Percentiles rank a stretch among this genome's conserved stretches.
These are phyloP conservation scores for Hyaloscypha bicolor DNA, from an alignment of 495 filamentous ascomycete genomes.

Conservation along the genomic window DNA sequence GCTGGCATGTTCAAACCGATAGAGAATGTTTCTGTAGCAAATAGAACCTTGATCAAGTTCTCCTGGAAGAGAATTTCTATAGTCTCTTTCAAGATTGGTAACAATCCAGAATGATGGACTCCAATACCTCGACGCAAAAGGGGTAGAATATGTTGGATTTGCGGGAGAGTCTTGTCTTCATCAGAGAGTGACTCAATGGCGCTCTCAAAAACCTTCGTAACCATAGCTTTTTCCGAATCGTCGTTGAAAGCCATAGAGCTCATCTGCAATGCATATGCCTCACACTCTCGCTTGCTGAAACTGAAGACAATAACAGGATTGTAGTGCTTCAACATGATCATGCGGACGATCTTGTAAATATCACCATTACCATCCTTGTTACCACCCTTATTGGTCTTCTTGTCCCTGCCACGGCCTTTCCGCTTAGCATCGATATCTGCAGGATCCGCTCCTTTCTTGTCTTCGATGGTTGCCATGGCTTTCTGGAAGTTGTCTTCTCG, in stretches of 20 bases:
- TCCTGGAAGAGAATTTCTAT: constrained; percentile 99
- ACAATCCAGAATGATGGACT: constrained; percentile 92
- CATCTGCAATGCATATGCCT: constrained; percentile 81
- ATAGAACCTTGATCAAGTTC: constrained; percentile 94
- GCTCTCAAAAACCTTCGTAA: constrained; percentile 87
- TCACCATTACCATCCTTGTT: constrained; percentile 67
- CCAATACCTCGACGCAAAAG: constrained; percentile 90
- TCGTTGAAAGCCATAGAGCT: constrained; percentile 92
- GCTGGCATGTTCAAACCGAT: constrained; percentile 99
- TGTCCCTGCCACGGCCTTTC: constrained; percentile 87
- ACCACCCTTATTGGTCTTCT: constrained; percentile 85
- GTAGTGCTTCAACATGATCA: constrained; percentile 96
- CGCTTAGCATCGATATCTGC: constrained; percentile 73
- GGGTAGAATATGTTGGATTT: constrained; percentile 90
- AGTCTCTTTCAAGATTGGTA: constrained; percentile 96
- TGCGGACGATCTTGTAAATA: constrained; percentile 95
- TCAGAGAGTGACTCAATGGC: constrained; percentile 89
- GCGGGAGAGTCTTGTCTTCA: constrained; percentile 82
- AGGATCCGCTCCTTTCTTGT: constrained; percentile 83
- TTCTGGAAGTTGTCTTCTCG: constrained; percentile 96
- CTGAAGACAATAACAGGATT: constrained; percentile 99
- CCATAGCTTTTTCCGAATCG: constrained; percentile 94
- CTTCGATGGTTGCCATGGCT: constrained; percentile 87
- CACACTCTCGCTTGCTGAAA: constrained; percentile 97
- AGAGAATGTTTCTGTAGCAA: constrained; percentile 98